Evolutionary conservation across 495 filamentous ascomycete species (phyloP).

Genomic region (Penicillium riverlandense): DNA sequence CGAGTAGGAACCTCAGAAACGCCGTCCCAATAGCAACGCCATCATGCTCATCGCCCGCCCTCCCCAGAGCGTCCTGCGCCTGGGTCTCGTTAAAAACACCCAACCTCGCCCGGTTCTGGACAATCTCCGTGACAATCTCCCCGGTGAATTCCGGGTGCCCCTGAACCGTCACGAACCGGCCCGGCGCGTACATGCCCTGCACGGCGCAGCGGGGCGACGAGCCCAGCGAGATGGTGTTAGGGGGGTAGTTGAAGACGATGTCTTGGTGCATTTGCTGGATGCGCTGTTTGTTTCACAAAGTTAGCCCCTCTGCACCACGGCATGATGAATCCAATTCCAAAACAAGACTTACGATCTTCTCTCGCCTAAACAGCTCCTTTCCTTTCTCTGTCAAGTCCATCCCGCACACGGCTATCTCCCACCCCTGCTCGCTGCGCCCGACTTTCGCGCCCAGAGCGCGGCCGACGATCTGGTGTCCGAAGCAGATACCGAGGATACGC

Average conservation of each 20-base stretch:
- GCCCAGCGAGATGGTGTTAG: slow-evolving; percentile 55
- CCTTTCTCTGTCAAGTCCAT: slow-evolving; percentile 65
- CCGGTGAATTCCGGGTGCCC: slow-evolving; percentile 86
- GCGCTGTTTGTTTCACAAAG: slow-evolving; percentile 35
- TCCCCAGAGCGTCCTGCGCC: slow-evolving; percentile 56
- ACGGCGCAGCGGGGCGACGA: slow-evolving; percentile 59
- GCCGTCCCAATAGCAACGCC: slow-evolving; percentile 59
- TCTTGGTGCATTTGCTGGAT: slow-evolving; percentile 91
- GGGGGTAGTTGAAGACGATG: slow-evolving; percentile 59
- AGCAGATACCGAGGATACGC: slow-evolving; percentile 74
- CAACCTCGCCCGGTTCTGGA: slow-evolving; percentile 47
- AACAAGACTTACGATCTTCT: slow-evolving; percentile 52
- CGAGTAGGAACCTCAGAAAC: slow-evolving; percentile 70
- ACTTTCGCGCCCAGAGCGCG: slow-evolving; percentile 66
- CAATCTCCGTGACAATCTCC: slow-evolving; percentile 65
- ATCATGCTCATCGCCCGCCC: slow-evolving; percentile 64
- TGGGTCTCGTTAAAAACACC: slow-evolving; percentile 62
- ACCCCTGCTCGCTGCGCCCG: slow-evolving; percentile 58
- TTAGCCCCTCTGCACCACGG: not conserved
- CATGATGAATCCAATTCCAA: not conserved
- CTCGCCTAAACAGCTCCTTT: slow-evolving; percentile 61
- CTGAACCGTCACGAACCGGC: slow-evolving; percentile 69
- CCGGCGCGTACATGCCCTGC: slow-evolving; percentile 72
- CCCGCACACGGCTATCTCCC: slow-evolving; percentile 74
- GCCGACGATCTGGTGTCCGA: slow-evolving; percentile 85